Base-by-base conservation (phyloP, 2,329 filamentous ascomycete species). In the Akanthomyces dipterigenus region DNA sequence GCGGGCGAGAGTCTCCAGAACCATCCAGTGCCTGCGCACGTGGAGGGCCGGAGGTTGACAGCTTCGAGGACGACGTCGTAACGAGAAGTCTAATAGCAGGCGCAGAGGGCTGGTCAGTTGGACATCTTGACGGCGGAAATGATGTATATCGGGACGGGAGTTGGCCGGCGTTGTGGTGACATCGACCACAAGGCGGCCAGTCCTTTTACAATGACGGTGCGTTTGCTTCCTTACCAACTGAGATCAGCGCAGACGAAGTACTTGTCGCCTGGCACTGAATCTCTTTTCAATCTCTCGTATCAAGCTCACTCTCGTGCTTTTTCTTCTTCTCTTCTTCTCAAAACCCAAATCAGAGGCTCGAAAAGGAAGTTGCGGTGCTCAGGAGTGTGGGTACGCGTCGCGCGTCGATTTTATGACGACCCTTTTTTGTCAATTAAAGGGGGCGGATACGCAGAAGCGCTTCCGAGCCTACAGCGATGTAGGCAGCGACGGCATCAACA, bases 171-270 rank as follows among this genome's bases (percentile, higher is more conserved):
- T 16, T 36, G 31, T 9, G 4, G n/a, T 51, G 48, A 36, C 56
- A 60, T 14, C 3, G 24, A 26, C 45, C 42, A 18, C n/a, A 51
- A 36, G 18, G 16, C n/a, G n/a, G 24, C 36, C 6, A n/a, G n/a
- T 28, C 38, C 34, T 24, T 26, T 51, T 36, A 36, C 26, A 31
- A 5, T 11, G 46, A 24, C n/a, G n/a, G 20, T 12, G 24, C n/a
- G 38, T 53, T 40, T 51, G 46, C 38, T 36, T 60, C 28, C 79
- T 80, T 71, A 82, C 80, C 78, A 76, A 72, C 70, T 69, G 80
- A 83, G 82, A 85, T 80, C 82, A 85, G 82, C 75, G 80, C 83
- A 86, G 83, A 86, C 83, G 82, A 83, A 71, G 68, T 66, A 71
- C 64, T 68, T 71, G 73, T 83, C 82, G 83, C 79, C 83, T 83